Evolutionary conservation across 352 stramenopile species (phyloP).

Genomic region (Pythium aquatile): DNA sequence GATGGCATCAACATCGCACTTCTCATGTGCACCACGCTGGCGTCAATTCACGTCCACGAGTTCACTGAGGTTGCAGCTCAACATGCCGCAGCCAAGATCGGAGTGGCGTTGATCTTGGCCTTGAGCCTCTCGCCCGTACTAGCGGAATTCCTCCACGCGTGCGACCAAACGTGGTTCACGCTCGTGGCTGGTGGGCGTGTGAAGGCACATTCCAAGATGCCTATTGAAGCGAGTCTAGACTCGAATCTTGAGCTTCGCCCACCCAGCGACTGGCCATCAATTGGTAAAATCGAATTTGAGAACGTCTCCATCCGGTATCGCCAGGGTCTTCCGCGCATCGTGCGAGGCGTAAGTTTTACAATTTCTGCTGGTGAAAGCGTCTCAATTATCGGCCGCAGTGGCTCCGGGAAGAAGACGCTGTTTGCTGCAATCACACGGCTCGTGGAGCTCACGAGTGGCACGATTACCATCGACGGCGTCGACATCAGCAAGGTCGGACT

Average conservation of each 20-base stretch:
- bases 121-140: slow-evolving; percentile 67
- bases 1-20: slow-evolving; percentile 8
- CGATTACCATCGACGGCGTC: slow-evolving; percentile 83
- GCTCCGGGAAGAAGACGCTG: slow-evolving; percentile 36
- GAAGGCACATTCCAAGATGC: slow-evolving; percentile 59
- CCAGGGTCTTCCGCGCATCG: slow-evolving; percentile 31
- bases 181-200: slow-evolving; percentile 75
- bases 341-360: slow-evolving; percentile 28
- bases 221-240: slow-evolving; percentile 43
- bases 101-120: slow-evolving; percentile 47
- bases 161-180: slow-evolving; percentile 63
- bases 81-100: slow-evolving; percentile 37
- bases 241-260: slow-evolving; percentile 22
- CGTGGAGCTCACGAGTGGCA: slow-evolving; percentile 33
- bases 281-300: slow-evolving; percentile 28
- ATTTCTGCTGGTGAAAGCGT: slow-evolving; percentile 26
- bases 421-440: slow-evolving; percentile 35
- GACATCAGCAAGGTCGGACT: slow-evolving; percentile 49
- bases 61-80: background rate
- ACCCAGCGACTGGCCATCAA: slow-evolving; percentile 24
- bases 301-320: slow-evolving; percentile 39
- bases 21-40: slow-evolving; percentile 5
- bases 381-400: slow-evolving; percentile 20
- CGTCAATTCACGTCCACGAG: background rate
- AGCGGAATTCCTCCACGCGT: slow-evolving; percentile 56